These are phyloP conservation scores for Catenaria anguillulae DNA, from an alignment of 371 early-diverging fungal species.

Conservation along the genomic window DNA sequence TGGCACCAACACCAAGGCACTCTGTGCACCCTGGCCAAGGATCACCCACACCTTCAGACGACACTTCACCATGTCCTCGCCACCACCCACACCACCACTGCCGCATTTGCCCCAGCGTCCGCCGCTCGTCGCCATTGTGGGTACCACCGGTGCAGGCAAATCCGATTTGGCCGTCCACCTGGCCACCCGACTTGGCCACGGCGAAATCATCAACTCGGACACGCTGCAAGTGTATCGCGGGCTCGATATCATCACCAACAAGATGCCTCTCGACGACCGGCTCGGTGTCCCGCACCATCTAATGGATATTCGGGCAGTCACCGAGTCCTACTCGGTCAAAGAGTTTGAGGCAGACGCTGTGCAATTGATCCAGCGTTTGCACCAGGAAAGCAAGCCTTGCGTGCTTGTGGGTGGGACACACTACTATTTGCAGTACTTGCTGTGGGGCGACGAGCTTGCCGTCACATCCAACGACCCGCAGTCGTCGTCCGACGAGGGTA, in stretches of 20 bases:
- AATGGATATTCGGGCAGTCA: not conserved
- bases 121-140: not conserved
- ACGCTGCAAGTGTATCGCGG: slow-evolving; percentile 90
- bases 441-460: slow-evolving; percentile 51
- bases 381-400: slow-evolving; percentile 48
- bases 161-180: slow-evolving; percentile 76
- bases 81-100: not conserved
- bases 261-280: slow-evolving; percentile 59
- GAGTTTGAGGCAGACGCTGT: not conserved
- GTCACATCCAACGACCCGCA: not conserved
- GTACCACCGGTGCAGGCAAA: slow-evolving; percentile 46
- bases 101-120: too few relatives aligned
- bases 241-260: slow-evolving; percentile 83
- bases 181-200: slow-evolving; percentile 55
- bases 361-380: slow-evolving; percentile 48
- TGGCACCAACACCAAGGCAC: too few relatives aligned
- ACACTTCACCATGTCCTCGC: not conserved
- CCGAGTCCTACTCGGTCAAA: not conserved
- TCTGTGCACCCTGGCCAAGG: too few relatives aligned
- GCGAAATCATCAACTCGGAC: slow-evolving; percentile 91
- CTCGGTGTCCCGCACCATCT: slow-evolving; percentile 67
- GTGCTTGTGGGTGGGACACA: slow-evolving; percentile 92
- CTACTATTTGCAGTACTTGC: slow-evolving; percentile 79
- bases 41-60: too few relatives aligned
- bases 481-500: not conserved